Base-by-base conservation (phyloP, 2,329 filamentous ascomycete species). In the Ophioceras dolichostomum region DNA sequence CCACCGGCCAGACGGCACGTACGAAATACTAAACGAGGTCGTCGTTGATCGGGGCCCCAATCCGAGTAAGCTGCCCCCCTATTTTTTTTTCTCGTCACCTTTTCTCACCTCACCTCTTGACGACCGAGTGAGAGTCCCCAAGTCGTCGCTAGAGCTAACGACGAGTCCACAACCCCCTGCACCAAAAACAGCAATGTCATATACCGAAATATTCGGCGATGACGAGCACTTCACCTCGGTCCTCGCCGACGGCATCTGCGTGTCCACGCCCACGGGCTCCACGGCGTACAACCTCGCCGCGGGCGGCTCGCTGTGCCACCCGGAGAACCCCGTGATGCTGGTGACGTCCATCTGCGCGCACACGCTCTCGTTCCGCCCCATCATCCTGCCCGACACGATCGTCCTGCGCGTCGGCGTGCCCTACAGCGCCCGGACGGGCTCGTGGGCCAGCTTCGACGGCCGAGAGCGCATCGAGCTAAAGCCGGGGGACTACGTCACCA, bases 391-490 rank as follows among this genome's bases (percentile, higher is more conserved):
- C 0, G 91, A 98, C 59, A 95, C 89, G 0, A 94, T 96, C 43
- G 89, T 96, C 1, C 67, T 98, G 41, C 77, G 91, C 27, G 72
- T 94, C 14, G 91, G 89, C 10, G 88, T 96, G n/a, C 91, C 91
- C 0, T 96, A 94, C 56, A 81, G 93, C 57, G 85, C 88, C 8
- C 70, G 91, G 35, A 87, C 86, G 4, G 82, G 77, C 47, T 88
- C 83, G 29, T 98, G 91, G 89, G 91, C 88, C n/a, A 94, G 86
- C 57, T 98, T 98, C 55, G 91, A 98, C 58, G 91, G 91, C 2
- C 74, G 87, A 43, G 86, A 95, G 64, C 76, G 87, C 61, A 62
- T 84, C n/a, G 83, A 91, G 61, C 66, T 91, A 27, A 57, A 62
- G 34, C 80, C 83, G 0, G 84, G 84, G 13, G 84, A 91, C 58